These are phyloP conservation scores for Cladophialophora exuberans DNA, from an alignment of 2,329 filamentous ascomycete genomes.

Conservation along the genomic window DNA sequence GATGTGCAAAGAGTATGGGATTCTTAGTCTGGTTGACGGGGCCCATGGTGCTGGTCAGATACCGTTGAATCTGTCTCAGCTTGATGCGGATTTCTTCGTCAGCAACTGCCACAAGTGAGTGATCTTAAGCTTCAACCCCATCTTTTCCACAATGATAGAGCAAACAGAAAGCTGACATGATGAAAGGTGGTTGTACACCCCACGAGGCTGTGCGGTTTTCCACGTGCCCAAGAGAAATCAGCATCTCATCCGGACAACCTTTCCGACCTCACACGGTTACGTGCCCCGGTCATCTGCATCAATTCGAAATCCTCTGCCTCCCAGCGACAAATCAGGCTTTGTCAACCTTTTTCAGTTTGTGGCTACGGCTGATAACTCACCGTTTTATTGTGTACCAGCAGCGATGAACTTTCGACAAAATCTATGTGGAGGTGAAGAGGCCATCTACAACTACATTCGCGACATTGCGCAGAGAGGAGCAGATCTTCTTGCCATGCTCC, in stretches of 20 bases:
- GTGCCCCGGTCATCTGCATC: constrained; percentile 43
- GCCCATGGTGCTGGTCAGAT: constrained; percentile 86
- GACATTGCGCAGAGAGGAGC: constrained; percentile 68
- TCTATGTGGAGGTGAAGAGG: constrained; percentile 73
- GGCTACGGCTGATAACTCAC: constrained; percentile 73
- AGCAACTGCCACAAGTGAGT: constrained; percentile 77
- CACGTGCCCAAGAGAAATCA: constrained; percentile 80
- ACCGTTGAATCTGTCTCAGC: constrained; percentile 64
- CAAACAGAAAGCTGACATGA: constrained; percentile 10
- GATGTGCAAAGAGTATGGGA: constrained; percentile 66
- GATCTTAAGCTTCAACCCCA: constrained; percentile 7
- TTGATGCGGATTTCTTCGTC: constrained; percentile 84
- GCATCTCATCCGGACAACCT: constrained; percentile 68
- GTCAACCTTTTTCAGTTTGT: constrained; percentile 74
- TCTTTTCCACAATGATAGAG: not conserved
- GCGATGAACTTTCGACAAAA: constrained; percentile 71
- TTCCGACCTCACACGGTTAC: constrained; percentile 83
- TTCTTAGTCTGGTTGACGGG: constrained; percentile 78
- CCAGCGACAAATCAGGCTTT: constrained; percentile 59
- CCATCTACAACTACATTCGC: constrained; percentile 66
- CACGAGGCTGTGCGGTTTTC: constrained; percentile 78
- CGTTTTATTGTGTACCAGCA: constrained; percentile 72
- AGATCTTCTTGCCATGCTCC: constrained; percentile 59
- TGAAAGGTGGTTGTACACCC: constrained; percentile 74
- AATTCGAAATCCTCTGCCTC: constrained; percentile 23